phyloP scores from a whole-genome alignment of 805 yeast species.

The Yamadazyma scolyti region DNA sequence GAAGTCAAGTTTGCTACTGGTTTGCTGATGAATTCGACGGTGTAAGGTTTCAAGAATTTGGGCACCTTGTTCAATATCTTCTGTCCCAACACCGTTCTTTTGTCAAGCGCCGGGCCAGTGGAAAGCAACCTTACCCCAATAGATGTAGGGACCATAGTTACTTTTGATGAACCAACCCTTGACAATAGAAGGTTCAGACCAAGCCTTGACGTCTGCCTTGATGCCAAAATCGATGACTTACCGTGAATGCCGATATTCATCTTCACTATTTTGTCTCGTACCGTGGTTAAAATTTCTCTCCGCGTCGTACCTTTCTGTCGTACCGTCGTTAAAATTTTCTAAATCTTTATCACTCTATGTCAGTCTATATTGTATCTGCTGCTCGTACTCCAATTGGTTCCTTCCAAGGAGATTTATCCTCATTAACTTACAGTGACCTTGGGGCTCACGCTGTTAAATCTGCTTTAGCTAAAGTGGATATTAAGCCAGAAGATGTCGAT shows the following conservation, averaged over 20 bases:
- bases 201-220: too few relatives aligned
- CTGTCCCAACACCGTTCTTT: constrained; percentile 10
- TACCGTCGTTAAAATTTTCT: too few relatives aligned
- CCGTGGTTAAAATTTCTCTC: too few relatives aligned
- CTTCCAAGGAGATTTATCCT: constrained; percentile 78
- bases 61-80: constrained; percentile 40
- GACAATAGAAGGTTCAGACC: too few relatives aligned
- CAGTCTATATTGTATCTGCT: constrained; percentile 84
- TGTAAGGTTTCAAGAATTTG: constrained; percentile 46
- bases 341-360: constrained; percentile 4
- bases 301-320: too few relatives aligned
- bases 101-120: constrained; percentile 3
- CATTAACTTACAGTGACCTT: constrained; percentile 75
- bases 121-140: too few relatives aligned
- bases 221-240: too few relatives aligned
- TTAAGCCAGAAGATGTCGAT: constrained; percentile 74
- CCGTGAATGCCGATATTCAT: too few relatives aligned
- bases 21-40: constrained; percentile 46
- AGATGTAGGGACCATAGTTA: too few relatives aligned
- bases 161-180: too few relatives aligned
- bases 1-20: constrained; percentile 62
- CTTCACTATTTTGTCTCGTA: too few relatives aligned
- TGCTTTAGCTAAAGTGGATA: constrained; percentile 74
- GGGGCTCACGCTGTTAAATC: constrained; percentile 92
- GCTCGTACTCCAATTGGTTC: constrained; percentile 97